phyloP scores from a whole-genome alignment of 805 yeast genomes.

The Teunomyces stri region DNA sequence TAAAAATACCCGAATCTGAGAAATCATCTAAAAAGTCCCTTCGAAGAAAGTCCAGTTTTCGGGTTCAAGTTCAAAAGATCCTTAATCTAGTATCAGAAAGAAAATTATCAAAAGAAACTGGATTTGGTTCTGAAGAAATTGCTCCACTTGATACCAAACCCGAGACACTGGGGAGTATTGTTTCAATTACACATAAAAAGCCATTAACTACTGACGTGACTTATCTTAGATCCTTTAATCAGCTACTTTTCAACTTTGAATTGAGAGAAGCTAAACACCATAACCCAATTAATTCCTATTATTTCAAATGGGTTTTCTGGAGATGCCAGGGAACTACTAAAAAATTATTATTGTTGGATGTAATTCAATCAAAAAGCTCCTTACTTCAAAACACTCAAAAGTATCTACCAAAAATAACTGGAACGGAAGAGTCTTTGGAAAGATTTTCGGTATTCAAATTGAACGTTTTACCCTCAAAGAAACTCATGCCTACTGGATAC shows the following conservation, averaged over 20 bases:
- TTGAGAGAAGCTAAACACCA: background rate
- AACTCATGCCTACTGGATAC: constrained; percentile 7
- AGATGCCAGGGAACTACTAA: background rate
- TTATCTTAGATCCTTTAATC: background rate
- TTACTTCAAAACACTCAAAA: background rate
- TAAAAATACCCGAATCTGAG: background rate
- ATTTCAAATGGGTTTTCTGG: constrained; percentile 10
- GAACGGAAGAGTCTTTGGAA: background rate
- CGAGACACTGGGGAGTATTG: background rate
- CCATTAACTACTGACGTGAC: background rate
- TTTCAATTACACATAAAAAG: background rate
- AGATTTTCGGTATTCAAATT: constrained; percentile 8
- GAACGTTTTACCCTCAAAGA: constrained; percentile 8
- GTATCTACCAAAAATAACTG: background rate
- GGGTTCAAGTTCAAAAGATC: background rate
- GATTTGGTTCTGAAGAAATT: background rate
- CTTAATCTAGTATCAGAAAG: background rate
- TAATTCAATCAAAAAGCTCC: constrained; percentile 7
- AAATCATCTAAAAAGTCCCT: background rate
- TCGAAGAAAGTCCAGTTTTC: background rate
- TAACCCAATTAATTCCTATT: background rate
- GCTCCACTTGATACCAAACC: background rate
- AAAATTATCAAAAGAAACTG: background rate
- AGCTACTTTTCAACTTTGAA: background rate
- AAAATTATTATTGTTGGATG: background rate